Base-by-base conservation (phyloP, 768 basidiomycete genomes). In the Mycena albidolilacea region DNA sequence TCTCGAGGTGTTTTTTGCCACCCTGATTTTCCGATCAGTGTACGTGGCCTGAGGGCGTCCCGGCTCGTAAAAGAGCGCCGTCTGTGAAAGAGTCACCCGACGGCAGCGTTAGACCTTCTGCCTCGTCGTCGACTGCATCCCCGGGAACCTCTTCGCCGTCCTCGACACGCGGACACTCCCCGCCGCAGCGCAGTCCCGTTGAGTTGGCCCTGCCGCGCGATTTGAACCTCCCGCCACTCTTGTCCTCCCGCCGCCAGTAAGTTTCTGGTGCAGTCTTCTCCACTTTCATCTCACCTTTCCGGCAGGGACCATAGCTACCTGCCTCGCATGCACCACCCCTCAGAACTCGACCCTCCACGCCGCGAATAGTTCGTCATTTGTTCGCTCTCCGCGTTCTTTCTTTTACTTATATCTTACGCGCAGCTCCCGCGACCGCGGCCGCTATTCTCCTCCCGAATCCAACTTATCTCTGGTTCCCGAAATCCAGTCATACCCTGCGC, bases 41-140 rank as follows among this genome's bases (percentile, higher is more conserved):
- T 80, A 93, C 91, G 62, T 95, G 94, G 94, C 94, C 94, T 8
- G 93, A 95, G 78, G 91, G 90, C 8, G 88, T 91, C n/a, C 91
- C 92, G 37, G 81, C 89, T 43, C 88, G 93, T 71, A 94, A 93
- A 83, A 93, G 92, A 82, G 85, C 89, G 39, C 70, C 87, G 1
- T 81, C 85, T 1, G 86, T 88, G 75, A 91, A 90, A 78, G 91
- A 92, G 61, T 86, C 89, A 12, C 77, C 85, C 23, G 92, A 92
- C 72, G 88, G 87, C 48, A 85, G 58, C 21, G 48, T 23, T 7
- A 19, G 91, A 41, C 92, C 92, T 43, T 94, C 92, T 1, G 93
- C 94, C 11, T 91, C 92, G 5, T 70, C 75, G 46, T 76, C 75
- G 10, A 76, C 68, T n/a, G 90, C 90, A 17, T 94, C 93, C 43